Percentiles rank a stretch among this genome's conserved stretches.
Evolutionary conservation across 1,284 basidiomycete genomes (phyloP).

Genomic region (Trichosporon sp.): DNA sequence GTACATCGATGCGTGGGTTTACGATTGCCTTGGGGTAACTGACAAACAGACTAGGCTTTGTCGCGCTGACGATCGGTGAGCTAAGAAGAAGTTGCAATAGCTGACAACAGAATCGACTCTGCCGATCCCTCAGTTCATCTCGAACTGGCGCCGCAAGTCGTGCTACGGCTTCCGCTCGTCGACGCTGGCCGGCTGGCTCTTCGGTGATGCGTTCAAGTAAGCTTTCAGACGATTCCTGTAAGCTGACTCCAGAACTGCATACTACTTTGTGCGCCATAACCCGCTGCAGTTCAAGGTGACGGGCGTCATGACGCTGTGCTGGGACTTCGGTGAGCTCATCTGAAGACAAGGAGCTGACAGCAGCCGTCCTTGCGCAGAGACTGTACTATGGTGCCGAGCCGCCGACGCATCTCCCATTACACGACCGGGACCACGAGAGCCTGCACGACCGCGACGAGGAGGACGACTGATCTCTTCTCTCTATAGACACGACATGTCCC

Average conservation of each 20-base stretch:
- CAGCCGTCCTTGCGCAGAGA: constrained; percentile 48
- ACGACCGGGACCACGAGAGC: not conserved
- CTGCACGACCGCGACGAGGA: constrained; percentile 20
- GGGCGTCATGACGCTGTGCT: constrained; percentile 54
- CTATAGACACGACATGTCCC: not conserved
- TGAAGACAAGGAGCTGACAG: constrained; percentile 2
- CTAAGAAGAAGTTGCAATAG: not conserved
- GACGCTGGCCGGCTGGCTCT: constrained; percentile 58
- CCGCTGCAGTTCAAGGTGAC: constrained; percentile 59
- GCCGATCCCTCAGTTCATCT: constrained; percentile 61
- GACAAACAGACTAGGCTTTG: constrained; percentile 57
- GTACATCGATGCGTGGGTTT: constrained; percentile 54
- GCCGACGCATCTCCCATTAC: constrained; percentile 21
- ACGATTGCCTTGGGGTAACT: constrained; percentile 16
- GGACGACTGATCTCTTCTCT: not conserved
- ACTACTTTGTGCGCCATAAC: constrained; percentile 58
- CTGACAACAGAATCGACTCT: constrained; percentile 57
- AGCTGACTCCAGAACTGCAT: constrained; percentile 46
- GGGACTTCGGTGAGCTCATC: constrained; percentile 48
- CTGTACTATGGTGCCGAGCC: constrained; percentile 45
- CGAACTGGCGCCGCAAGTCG: constrained; percentile 58
- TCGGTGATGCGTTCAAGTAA: constrained; percentile 57
- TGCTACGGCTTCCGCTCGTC: constrained; percentile 59
- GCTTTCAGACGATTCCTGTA: constrained; percentile 12
- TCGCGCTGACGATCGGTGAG: constrained; percentile 59